Evolutionary conservation across 2,329 filamentous ascomycete species (phyloP), one percentile per base, ranked within the genome.

Genomic region (Venturia effusa): DNA sequence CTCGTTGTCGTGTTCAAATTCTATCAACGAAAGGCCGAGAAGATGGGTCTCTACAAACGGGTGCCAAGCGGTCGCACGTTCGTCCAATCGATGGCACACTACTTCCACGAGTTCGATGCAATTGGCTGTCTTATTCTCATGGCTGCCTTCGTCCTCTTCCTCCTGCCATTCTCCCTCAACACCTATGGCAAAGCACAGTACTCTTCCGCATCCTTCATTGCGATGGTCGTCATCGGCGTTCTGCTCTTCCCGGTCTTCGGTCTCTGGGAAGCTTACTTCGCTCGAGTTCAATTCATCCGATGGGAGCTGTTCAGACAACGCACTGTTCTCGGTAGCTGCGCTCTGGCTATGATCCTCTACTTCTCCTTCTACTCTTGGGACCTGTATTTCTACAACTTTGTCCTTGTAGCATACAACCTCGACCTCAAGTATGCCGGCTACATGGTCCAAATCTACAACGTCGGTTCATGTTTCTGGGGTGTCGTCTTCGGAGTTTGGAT

Each of bases 121-220:
- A 64, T 84, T 24, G 87, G 88, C 19, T 77, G 88, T 30, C 63
- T 88, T 15, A 75, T 89, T 2, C 78, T 89, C 65, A 80, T 81
- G 15, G 77, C 75, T 1, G 87, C 85, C 1, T 81, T 88, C 68
- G 78, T 82, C 0, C 74, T 89, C 11, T 84, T 91, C 70, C 77
- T 91, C 22, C 80, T 92, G 7, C 86, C 88, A 0, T 85, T 92
- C 71, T 85, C 79, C 19, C 78, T 91, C 27, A 30, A 63, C 30
- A 55, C 48, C 13, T 39, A 55, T 24, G 61, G 51, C 19, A 51
- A 32, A 19, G 30, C 69, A 0, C 68, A 68, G 27, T 78, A 75
- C 75, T 68, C 69, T 5, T 71, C 73, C 1, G 66, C 68, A 1
- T 72, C 72, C 66, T 76, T 79, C 67, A 75, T 79, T 65, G 70